Evolutionary conservation across 257 asterid species (phyloP).

Genomic region (Nicotiana tabacum): DNA sequence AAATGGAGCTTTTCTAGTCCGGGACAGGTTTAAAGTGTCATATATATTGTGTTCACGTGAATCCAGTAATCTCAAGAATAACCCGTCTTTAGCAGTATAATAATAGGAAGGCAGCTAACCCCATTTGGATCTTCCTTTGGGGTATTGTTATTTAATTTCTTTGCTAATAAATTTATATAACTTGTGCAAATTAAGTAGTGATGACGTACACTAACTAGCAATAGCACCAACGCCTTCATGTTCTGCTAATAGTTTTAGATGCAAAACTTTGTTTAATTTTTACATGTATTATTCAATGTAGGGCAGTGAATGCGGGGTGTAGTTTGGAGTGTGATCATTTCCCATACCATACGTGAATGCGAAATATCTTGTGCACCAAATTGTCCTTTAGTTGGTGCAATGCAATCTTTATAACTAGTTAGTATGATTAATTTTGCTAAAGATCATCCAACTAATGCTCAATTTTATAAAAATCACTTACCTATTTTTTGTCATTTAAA

Average conservation of each 20-base stretch:
- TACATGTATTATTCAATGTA: too few relatives aligned
- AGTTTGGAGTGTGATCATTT: too few relatives aligned
- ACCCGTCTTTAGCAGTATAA: neutral
- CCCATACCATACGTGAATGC: too few relatives aligned
- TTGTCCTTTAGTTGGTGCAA: neutral
- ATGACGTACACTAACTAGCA: neutral
- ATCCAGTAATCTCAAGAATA: too few relatives aligned
- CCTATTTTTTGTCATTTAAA: too few relatives aligned
- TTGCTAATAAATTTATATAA: neutral
- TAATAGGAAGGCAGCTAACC: neutral
- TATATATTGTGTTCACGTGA: too few relatives aligned
- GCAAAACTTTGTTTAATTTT: neutral
- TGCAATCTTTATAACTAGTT: neutral
- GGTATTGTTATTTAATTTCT: neutral
- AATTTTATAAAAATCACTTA: too few relatives aligned
- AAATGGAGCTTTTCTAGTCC: conserved; percentile 25
- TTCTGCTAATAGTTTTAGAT: neutral
- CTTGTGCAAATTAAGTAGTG: neutral
- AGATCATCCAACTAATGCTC: too few relatives aligned
- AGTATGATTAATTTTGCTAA: too few relatives aligned
- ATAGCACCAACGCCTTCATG: neutral
- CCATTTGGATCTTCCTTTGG: neutral
- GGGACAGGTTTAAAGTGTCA: too few relatives aligned
- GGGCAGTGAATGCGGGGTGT: too few relatives aligned
- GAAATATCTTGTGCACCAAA: too few relatives aligned